These are phyloP conservation scores for Thelonectria blattea DNA, from an alignment of 2,329 filamentous ascomycete species.

Conservation along the genomic window DNA sequence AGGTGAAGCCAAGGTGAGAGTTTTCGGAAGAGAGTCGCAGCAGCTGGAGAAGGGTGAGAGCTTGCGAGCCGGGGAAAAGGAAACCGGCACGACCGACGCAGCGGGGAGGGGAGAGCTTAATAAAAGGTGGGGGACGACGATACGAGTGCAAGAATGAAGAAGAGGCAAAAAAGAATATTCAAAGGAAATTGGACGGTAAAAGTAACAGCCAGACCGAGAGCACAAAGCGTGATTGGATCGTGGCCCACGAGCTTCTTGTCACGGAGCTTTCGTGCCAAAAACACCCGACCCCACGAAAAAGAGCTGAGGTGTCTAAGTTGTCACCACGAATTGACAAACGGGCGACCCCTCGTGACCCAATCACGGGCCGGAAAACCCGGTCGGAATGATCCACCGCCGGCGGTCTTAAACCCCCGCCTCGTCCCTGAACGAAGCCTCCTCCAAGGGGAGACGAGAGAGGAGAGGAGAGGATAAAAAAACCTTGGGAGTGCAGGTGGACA, in stretches of 20 bases:
- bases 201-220: too few species aligned
- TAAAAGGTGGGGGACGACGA: slow-evolving; percentile 31
- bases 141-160: slow-evolving; percentile 4
- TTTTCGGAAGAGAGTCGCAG: slow-evolving; percentile 1
- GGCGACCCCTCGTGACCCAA: slow-evolving; percentile 21
- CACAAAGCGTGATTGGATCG: not conserved
- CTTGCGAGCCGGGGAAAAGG: slow-evolving; percentile 35
- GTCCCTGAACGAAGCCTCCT: slow-evolving; percentile 4
- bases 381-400: slow-evolving; percentile 32
- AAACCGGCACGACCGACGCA: slow-evolving; percentile 26
- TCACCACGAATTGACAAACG: too few species aligned
- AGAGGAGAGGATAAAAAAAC: too few species aligned
- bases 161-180: slow-evolving; percentile 1
- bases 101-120: slow-evolving; percentile 14
- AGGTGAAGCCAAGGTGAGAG: slow-evolving; percentile 8
- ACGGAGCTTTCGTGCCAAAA: slow-evolving; percentile 6
- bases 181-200: too few species aligned
- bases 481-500: slow-evolving; percentile 20
- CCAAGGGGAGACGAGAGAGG: not conserved
- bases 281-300: slow-evolving; percentile 18
- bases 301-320: not conserved
- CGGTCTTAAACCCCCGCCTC: slow-evolving; percentile 34
- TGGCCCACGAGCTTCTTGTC: too few species aligned
- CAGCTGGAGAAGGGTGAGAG: slow-evolving; percentile 24
- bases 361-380: slow-evolving; percentile 26